Conservation (phyloP, 768 basidiomycete genomes). For the Pisolithus sp. region DNA sequence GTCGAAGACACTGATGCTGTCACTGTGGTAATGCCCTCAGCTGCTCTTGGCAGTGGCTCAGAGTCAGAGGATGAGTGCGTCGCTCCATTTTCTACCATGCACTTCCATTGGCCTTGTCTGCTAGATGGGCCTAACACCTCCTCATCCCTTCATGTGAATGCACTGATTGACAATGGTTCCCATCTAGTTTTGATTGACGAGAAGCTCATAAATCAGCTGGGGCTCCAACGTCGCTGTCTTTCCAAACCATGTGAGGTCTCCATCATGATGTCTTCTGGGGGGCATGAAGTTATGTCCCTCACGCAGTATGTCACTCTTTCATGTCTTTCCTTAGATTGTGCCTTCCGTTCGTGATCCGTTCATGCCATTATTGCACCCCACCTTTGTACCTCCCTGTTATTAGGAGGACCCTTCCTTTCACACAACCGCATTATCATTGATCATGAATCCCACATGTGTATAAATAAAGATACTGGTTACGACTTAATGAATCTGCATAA, state of each 20-base stretch:
- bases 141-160: constrained; percentile 1
- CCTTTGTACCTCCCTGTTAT: constrained; percentile 24
- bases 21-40: not conserved
- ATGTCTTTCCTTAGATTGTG: constrained; percentile 2
- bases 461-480: not conserved
- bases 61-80: constrained; percentile 9
- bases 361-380: constrained; percentile 18
- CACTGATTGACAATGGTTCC: constrained; percentile 26
- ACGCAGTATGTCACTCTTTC: constrained; percentile 11
- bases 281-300: not conserved
- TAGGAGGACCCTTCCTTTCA: constrained; percentile 30
- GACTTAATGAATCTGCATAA: not conserved
- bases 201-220: constrained; percentile 10
- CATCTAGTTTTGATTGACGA: constrained; percentile 27
- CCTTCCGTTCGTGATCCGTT: constrained; percentile 4
- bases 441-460: constrained; percentile 3
- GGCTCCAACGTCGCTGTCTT: not conserved
- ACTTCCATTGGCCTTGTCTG: constrained; percentile 10
- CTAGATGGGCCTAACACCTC: not conserved
- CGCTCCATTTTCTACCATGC: not conserved
- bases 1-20: not conserved
- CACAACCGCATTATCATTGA: constrained; percentile 32
- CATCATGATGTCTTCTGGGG: not conserved
- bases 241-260: constrained; percentile 1
- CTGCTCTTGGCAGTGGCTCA: constrained; percentile 7